phyloP scores from a whole-genome alignment of 176 grass and related monocot species.

The Ampelocalamus luodianensis region DNA sequence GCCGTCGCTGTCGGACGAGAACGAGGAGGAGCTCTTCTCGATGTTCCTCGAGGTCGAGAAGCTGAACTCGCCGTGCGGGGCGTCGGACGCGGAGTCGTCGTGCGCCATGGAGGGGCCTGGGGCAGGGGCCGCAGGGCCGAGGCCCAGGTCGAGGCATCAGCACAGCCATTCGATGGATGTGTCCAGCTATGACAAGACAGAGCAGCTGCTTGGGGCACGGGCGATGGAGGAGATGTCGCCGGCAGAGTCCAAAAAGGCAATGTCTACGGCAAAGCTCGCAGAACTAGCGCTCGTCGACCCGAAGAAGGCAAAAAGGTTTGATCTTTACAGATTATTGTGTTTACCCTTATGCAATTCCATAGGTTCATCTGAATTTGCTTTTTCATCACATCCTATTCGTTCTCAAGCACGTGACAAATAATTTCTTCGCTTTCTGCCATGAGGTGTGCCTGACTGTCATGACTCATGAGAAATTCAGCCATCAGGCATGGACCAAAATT shows the following conservation, averaged over 20 bases:
- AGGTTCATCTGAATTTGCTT: constrained; percentile 23
- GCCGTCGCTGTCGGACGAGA: constrained; percentile 61
- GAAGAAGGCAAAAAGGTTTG: constrained; percentile 80
- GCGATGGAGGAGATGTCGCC: constrained; percentile 51
- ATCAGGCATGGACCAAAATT: neutral
- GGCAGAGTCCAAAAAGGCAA: constrained; percentile 63
- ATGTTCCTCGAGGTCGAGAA: constrained; percentile 67
- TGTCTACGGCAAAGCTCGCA: constrained; percentile 72
- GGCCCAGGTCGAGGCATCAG: constrained; percentile 56
- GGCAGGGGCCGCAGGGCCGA: neutral
- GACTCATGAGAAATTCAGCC: neutral
- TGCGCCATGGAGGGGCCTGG: constrained; percentile 25
- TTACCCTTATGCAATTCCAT: neutral
- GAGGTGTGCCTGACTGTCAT: neutral
- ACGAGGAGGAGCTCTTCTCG: constrained; percentile 70
- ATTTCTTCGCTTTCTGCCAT: neutral
- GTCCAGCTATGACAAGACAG: constrained; percentile 50
- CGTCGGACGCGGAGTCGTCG: constrained; percentile 48
- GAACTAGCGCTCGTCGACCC: constrained; percentile 79
- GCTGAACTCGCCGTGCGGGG: constrained; percentile 57
- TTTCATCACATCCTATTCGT: neutral
- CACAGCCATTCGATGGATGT: constrained; percentile 80
- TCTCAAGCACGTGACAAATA: neutral
- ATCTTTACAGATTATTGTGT: neutral
- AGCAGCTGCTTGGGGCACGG: constrained; percentile 53